Evolutionary conservation across 202 grass and related monocot species (phyloP).

Genomic region (Dendrocalamus latiflorus): DNA sequence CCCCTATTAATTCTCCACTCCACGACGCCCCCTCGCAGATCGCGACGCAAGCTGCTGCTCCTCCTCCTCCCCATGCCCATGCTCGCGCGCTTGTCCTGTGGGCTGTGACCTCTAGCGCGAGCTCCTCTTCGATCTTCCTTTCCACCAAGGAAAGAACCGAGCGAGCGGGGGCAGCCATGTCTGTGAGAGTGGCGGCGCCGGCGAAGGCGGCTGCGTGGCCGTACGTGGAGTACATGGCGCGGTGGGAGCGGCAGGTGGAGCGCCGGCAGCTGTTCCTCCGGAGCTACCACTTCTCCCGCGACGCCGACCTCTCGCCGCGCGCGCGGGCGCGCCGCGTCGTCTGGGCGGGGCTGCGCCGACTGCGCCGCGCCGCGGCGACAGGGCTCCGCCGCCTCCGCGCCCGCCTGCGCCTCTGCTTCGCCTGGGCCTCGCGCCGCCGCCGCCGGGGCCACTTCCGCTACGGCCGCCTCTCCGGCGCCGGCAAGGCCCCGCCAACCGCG

Average conservation of each 20-base stretch:
- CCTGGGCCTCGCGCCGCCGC: conserved; percentile 34
- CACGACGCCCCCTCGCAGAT: background rate
- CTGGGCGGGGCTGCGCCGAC: conserved; percentile 39
- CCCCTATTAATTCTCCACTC: conserved; percentile 23
- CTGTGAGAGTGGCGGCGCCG: background rate
- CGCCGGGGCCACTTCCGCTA: conserved; percentile 1
- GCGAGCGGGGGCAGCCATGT: background rate
- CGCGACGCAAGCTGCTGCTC: background rate
- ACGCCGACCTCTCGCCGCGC: no score
- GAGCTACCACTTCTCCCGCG: conserved; percentile 86
- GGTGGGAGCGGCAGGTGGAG: no score
- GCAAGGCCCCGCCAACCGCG: background rate
- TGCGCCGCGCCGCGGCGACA: conserved; percentile 37
- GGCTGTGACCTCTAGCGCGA: background rate
- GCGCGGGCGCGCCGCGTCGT: no score
- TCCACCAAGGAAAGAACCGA: background rate
- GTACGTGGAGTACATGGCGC: conserved; percentile 62
- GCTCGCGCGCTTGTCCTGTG: background rate
- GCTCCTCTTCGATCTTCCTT: background rate
- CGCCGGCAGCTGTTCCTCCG: conserved; percentile 82
- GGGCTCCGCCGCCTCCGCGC: conserved; percentile 40
- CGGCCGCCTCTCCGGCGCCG: conserved; percentile 29
- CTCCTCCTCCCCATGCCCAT: background rate
- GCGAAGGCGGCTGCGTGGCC: conserved; percentile 27
- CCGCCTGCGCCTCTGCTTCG: conserved; percentile 52